These are phyloP conservation scores for Cutaneotrichosporon mucoides DNA, from an alignment of 1,284 basidiomycete species.

Conservation along the genomic window DNA sequence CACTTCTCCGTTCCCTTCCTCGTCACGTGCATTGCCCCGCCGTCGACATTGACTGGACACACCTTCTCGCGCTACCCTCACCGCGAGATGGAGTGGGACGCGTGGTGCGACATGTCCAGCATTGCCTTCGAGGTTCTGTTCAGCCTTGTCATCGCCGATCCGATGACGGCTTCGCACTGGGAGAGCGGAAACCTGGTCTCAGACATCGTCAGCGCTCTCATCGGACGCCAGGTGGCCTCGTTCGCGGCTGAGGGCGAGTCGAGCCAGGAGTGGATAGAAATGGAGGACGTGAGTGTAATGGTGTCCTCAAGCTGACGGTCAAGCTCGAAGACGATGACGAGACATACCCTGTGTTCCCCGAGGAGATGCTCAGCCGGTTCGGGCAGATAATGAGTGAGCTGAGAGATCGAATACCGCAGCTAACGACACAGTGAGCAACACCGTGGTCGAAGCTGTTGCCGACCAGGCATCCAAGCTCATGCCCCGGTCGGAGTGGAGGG, in stretches of 20 bases:
- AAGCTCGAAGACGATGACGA: slow-evolving; percentile 67
- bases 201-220: slow-evolving; percentile 33
- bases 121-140: slow-evolving; percentile 44
- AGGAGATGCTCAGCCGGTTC: slow-evolving; percentile 70
- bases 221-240: slow-evolving; percentile 32
- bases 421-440: slow-evolving; percentile 52
- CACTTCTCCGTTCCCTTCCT: slow-evolving; percentile 64
- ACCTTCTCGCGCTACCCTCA: slow-evolving; percentile 32
- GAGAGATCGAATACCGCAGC: neutral
- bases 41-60: slow-evolving; percentile 17
- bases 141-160: slow-evolving; percentile 32
- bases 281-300: slow-evolving; percentile 58
- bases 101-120: slow-evolving; percentile 69
- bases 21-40: slow-evolving; percentile 32
- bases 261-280: slow-evolving; percentile 62
- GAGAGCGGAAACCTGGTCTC: slow-evolving; percentile 26
- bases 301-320: neutral
- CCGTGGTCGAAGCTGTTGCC: slow-evolving; percentile 68
- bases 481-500: slow-evolving; percentile 65
- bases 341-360: slow-evolving; percentile 66
- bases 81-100: slow-evolving; percentile 54
- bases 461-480: slow-evolving; percentile 76
- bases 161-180: slow-evolving; percentile 23
- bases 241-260: slow-evolving; percentile 51
- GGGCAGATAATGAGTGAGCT: slow-evolving; percentile 62